Percentiles rank a stretch among this genome's conserved stretches.
Conservation (phyloP, 2,329 filamentous ascomycete species). For the Diaporthe australafricana region DNA sequence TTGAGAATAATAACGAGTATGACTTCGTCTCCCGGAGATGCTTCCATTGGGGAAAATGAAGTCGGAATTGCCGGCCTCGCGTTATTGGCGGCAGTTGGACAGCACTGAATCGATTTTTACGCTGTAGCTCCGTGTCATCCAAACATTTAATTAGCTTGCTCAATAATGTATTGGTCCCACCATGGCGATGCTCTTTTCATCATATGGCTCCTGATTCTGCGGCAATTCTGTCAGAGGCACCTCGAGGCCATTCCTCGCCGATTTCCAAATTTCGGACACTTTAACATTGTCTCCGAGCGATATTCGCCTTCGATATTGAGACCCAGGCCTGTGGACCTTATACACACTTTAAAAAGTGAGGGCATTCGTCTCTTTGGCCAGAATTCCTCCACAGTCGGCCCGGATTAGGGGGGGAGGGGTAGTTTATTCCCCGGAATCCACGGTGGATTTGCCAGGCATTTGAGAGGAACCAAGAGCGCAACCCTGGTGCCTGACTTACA, state of each 20-base stretch:
- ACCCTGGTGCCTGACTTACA: not conserved
- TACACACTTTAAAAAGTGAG: not conserved
- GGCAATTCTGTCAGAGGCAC: not conserved
- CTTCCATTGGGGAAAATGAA: not conserved
- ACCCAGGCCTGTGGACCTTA: not conserved
- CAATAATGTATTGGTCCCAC: not conserved
- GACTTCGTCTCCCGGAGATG: not conserved
- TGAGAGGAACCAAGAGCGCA: not conserved
- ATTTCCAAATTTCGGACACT: not conserved
- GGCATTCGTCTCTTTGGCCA: not conserved
- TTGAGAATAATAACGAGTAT: slow-evolving; percentile 17
- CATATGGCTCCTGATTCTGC: not conserved
- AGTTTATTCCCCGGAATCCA: not conserved
- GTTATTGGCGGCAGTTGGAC: not conserved
- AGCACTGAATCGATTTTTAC: not conserved
- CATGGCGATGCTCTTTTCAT: not conserved
- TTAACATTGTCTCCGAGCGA: not conserved
- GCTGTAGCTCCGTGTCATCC: too few species aligned
- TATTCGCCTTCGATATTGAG: not conserved
- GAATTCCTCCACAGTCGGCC: not conserved
- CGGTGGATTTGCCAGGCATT: not conserved
- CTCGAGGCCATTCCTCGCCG: not conserved
- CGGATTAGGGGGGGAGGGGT: not conserved
- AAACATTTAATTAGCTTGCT: not conserved
- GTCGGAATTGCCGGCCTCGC: slow-evolving; percentile 1